phyloP scores from a whole-genome alignment of 208 protist species.

The Crithidia fasciculata region DNA sequence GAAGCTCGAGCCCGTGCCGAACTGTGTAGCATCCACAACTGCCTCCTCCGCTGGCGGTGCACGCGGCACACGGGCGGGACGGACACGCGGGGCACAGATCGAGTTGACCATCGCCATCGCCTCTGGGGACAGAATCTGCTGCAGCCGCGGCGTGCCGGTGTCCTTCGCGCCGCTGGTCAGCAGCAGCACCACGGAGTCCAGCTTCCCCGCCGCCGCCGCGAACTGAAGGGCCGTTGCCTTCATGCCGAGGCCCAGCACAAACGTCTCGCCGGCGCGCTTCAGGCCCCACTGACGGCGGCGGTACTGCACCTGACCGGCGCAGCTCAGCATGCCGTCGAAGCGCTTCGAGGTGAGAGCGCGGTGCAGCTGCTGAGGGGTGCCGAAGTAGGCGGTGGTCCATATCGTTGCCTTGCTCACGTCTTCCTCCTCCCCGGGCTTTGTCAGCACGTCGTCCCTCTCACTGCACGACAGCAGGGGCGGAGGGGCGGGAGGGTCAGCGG shows the following conservation, averaged over 20 bases:
- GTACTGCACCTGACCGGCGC: conserved; percentile 69
- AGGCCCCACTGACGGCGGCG: conserved; percentile 73
- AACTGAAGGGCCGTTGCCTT: conserved; percentile 86
- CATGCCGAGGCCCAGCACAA: conserved; percentile 71
- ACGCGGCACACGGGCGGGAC: conserved; percentile 4
- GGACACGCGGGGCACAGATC: conserved; percentile 16
- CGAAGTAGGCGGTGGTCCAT: conserved; percentile 79
- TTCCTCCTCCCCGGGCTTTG: conserved; percentile 17
- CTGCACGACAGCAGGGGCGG: not conserved
- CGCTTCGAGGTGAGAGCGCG: conserved; percentile 47
- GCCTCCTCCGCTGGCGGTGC: not conserved
- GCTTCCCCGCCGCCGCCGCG: conserved; percentile 66
- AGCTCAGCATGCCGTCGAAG: conserved; percentile 36
- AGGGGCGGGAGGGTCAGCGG: not conserved
- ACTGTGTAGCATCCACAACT: not conserved
- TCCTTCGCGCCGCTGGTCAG: conserved; percentile 65
- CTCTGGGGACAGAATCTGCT: conserved; percentile 57
- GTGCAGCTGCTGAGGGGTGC: conserved; percentile 54
- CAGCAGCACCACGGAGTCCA: conserved; percentile 84
- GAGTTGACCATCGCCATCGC: conserved; percentile 32
- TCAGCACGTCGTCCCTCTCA: not conserved
- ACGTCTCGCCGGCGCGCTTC: conserved; percentile 41
- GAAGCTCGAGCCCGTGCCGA: conserved; percentile 1
- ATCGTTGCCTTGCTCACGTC: conserved; percentile 62
- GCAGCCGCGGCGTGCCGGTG: conserved; percentile 44